Base-by-base conservation (phyloP, 2,329 filamentous ascomycete genomes). In the Microthyrium microscopicum region DNA sequence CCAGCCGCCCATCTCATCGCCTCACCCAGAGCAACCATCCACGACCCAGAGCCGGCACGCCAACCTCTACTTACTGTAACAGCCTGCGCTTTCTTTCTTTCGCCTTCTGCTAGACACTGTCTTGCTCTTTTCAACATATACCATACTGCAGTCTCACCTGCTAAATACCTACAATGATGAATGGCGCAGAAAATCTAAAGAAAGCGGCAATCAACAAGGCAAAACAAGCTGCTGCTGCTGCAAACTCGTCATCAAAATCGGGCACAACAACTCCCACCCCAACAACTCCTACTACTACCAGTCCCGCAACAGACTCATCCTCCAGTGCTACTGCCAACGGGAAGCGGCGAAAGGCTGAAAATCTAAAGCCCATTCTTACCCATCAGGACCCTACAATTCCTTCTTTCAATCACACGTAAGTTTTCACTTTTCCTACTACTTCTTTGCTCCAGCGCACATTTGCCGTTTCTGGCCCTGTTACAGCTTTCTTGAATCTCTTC, bases 311-410 rank as follows among this genome's bases (percentile, higher is more conserved):
- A n/a, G n/a, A n/a, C n/a, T n/a, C n/a, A n/a, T n/a, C n/a, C n/a
- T n/a, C n/a, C n/a, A n/a, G 63, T 54, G 60, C 58, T 39, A 69
- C 62, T 52, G 62, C 60, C 46, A 64, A 60, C 41, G 81, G 79
- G 65, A 82, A 82, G 65, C 68, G 75, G 49, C 75, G 77, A 62
- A 82, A 82, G 65, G 73, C 76, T 26, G 67, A 66, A 34, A 60
- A 64, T 42, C 58, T 80, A 44, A 79, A 80, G 58, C 77, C 77
- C 46, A 81, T 82, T 49, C 77, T 82, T 55, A 82, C 76, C 26
- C 77, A 68, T 39, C 75, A 80, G 46, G 19, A 11, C 16, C 29
- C 19, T 9, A 20, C 12, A 8, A 26, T 17, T 20, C 36, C 36
- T 16, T 20, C 36, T 25, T 33, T 33, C 31, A 33, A 33, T 22